Evolutionary conservation across 768 basidiomycete genomes (phyloP).

Genomic region (Calocybe indica): DNA sequence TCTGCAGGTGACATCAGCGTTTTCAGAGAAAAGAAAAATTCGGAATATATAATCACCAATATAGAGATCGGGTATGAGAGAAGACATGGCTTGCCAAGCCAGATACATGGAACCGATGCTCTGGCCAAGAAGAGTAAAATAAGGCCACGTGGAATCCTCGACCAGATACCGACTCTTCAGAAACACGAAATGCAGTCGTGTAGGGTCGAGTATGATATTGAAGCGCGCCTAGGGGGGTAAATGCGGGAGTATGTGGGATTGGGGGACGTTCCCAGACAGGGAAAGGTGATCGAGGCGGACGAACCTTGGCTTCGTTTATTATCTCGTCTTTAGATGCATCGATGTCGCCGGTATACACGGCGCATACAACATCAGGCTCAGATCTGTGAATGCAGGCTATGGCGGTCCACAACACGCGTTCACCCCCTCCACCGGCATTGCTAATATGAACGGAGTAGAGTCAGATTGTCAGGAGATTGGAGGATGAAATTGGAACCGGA

Average conservation of each 20-base stretch:
- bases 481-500: constrained; percentile 27
- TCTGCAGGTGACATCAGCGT: constrained; percentile 41
- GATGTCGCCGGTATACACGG: constrained; percentile 88
- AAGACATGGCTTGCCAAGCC: constrained; percentile 75
- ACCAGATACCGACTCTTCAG: constrained; percentile 64
- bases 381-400: constrained; percentile 68
- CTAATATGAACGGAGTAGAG: constrained; percentile 38
- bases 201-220: constrained; percentile 64
- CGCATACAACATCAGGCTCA: constrained; percentile 57
- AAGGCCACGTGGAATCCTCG: constrained; percentile 77
- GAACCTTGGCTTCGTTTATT: constrained; percentile 73
- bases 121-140: constrained; percentile 92
- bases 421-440: constrained; percentile 96
- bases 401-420: constrained; percentile 93
- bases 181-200: constrained; percentile 75
- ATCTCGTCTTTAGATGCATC: constrained; percentile 79
- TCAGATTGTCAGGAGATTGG: constrained; percentile 18
- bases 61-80: constrained; percentile 82
- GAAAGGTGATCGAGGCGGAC: constrained; percentile 9
- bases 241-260: background rate
- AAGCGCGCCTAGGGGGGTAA: constrained; percentile 62
- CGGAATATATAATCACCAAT: constrained; percentile 52
- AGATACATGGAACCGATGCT: constrained; percentile 83
- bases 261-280: background rate
- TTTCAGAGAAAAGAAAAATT: constrained; percentile 2